These are phyloP conservation scores for Colletotrichum shisoi DNA, from an alignment of 2,329 filamentous ascomycete genomes.

Conservation along the genomic window DNA sequence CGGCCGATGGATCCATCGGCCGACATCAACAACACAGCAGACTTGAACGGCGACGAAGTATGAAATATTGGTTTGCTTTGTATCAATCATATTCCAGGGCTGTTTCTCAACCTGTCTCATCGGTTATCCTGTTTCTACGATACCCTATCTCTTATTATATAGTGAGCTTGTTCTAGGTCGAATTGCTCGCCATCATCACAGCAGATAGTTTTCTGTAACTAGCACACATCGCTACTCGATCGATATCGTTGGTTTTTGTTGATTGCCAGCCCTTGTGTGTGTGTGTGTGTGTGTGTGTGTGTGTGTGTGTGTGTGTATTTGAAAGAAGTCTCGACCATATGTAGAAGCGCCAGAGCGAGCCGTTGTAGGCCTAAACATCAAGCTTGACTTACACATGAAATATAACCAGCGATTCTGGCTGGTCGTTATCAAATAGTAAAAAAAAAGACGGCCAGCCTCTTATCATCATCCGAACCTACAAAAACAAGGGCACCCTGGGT, in stretches of 20 bases:
- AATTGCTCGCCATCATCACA: background rate
- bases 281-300: too few species aligned
- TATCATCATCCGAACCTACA: constrained; percentile 6
- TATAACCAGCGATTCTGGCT: background rate
- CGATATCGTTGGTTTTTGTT: too few species aligned
- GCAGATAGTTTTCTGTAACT: too few species aligned
- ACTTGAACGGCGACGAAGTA: background rate
- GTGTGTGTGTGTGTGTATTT: too few species aligned
- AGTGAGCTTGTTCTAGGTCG: background rate
- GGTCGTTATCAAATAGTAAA: background rate
- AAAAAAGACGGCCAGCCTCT: background rate
- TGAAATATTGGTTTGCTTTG: background rate
- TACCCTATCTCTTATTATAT: background rate
- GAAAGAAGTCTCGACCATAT: too few species aligned
- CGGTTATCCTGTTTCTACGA: background rate
- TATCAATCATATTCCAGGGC: background rate
- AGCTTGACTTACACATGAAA: background rate
- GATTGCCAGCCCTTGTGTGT: too few species aligned
- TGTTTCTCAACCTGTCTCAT: background rate
- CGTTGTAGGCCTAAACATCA: background rate
- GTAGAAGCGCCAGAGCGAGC: too few species aligned
- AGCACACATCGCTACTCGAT: background rate
- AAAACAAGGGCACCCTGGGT: constrained; percentile 9
- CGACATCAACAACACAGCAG: too few species aligned
- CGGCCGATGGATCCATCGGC: too few species aligned